Evolutionary conservation across 2,329 filamentous ascomycete genomes (phyloP), one percentile per base, ranked within the genome.

Genomic region (Fusarium sublunatum): DNA sequence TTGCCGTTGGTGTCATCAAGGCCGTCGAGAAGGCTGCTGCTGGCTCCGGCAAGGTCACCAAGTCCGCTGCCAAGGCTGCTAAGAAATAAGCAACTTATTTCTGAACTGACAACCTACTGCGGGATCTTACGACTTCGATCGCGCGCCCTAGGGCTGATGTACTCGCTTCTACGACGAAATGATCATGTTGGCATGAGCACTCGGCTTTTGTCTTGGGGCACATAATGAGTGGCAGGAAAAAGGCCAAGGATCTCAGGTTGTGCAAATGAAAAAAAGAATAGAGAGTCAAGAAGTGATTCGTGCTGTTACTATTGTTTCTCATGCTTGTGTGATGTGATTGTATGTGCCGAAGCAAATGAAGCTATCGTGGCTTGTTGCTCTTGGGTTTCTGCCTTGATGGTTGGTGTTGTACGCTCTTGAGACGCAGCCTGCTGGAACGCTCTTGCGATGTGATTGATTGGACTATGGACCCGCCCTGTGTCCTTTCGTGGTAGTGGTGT

Each of bases 1-100:
- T 95, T 73, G 91, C 92, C 72, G 92, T 96, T 83, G 91, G 92
- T 90, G 92, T 96, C 83, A 94, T 96, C 87, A 97, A 97, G 89
- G 83, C 85, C 68, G 91, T 93, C 66, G 87, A 88, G 74, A 92
- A 91, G 88, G 72, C 82, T 66, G 76, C 75, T 58, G 80, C 73
- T 66, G 78, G 78, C 73, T 46, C 80, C 69, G 88, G 83, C 76
- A 91, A 91, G 88, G 85, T 87, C 75, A 87, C 85, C 83, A 88
- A 88, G 84, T 87, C 85, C 74, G 88, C 88, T 78, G 87, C 87
- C 80, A 91, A 91, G 87, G 86, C 87, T 77, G 77, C 78, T 79
- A 90, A 90, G 88, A 91, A 91, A 83, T 91, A 91, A 88, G 70
- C 74, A 69, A 63, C 60, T 70, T 70, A 67, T 67, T 69, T 67